Evolutionary conservation across 2,329 filamentous ascomycete species (phyloP), one percentile per base, ranked within the genome.

Genomic region (Cyphellophora europaea): DNA sequence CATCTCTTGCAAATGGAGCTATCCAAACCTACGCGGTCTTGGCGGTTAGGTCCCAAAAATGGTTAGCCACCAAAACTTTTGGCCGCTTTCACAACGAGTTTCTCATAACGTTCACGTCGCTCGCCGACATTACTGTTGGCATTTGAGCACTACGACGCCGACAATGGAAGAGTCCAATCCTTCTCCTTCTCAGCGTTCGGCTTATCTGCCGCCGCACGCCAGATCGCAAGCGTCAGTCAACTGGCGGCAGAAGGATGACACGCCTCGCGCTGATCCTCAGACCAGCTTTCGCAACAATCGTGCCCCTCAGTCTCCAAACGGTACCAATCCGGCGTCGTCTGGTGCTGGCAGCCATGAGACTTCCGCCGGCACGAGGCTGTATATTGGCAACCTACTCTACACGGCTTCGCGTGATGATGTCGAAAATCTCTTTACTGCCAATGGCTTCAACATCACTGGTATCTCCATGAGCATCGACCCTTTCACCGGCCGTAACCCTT

Each of bases 391-490:
- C 42, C 58, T 74, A 50, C 63, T 67, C 1, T 74, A 73, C 47
- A 63, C 63, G 33, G 69, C 68, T n/a, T 67, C 68, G 47, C 52
- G 56, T 30, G 55, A 64, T 40, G 69, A 74, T 50, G 61, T 73
- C 29, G 57, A 66, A 46, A 50, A 52, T 8, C 51, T 73, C 25
- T 71, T 74, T 49, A 51, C 53, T 14, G 56, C 58, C 14, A 58
- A 56, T 30, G 51, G 56, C 14, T 55, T 58, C 37, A 41, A 50
- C 38, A 52, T 60, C 44, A 65, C 71, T 44, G 71, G 72, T 30
- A 72, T 84, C 44, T 75, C 80, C 53, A 79, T 85, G 48, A 77
- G 77, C 1, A 67, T 80, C 35, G 79, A 85, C 49, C 71, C 77
- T 2, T 74, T 80, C 54, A 79, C 72, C 18, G 73, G 70, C 27